These are phyloP conservation scores for Sugiyamaella sp. DNA, from an alignment of 1,139 yeast species.

Conservation along the genomic window DNA sequence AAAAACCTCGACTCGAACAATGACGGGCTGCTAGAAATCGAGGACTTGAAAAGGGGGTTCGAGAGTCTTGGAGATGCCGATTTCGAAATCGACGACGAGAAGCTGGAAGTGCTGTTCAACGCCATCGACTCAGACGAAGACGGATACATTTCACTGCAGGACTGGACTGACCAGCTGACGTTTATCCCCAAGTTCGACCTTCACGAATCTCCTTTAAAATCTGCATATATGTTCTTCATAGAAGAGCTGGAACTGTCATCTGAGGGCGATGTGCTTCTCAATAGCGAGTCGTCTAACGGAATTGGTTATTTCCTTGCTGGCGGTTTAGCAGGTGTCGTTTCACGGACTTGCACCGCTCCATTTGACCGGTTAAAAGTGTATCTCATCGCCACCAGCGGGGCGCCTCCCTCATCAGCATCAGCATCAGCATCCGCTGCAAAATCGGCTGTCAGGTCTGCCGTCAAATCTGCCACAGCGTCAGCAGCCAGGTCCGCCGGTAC, in stretches of 20 bases:
- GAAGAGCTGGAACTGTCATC: constrained; percentile 82
- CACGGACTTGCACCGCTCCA: constrained; percentile 98
- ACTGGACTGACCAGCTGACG: constrained; percentile 79
- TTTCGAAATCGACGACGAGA: constrained; percentile 57
- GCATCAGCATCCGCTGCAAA: too few species aligned
- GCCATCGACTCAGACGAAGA: constrained; percentile 63
- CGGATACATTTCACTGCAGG: constrained; percentile 78
- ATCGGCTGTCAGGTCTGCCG: constrained; percentile 37
- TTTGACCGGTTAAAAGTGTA: constrained; percentile 93
- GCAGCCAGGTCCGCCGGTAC: too few species aligned
- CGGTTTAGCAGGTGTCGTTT: constrained; percentile 92
- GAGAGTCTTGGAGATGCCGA: constrained; percentile 47
- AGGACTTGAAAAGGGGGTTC: constrained; percentile 69
- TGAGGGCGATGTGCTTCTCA: constrained; percentile 89
- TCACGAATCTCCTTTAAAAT: constrained; percentile 67
- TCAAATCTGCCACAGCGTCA: too few species aligned
- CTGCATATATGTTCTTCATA: constrained; percentile 79
- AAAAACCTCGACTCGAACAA: constrained; percentile 68
- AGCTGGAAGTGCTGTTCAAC: constrained; percentile 61
- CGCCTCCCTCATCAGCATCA: too few species aligned
- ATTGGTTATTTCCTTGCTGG: constrained; percentile 93
- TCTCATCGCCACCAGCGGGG: constrained; percentile 85
- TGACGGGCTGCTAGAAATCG: constrained; percentile 70
- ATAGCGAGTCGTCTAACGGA: constrained; percentile 78
- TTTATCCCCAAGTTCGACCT: constrained; percentile 70